Conservation (phyloP, 495 filamentous ascomycete genomes). For the Elasticomyces elasticus region DNA sequence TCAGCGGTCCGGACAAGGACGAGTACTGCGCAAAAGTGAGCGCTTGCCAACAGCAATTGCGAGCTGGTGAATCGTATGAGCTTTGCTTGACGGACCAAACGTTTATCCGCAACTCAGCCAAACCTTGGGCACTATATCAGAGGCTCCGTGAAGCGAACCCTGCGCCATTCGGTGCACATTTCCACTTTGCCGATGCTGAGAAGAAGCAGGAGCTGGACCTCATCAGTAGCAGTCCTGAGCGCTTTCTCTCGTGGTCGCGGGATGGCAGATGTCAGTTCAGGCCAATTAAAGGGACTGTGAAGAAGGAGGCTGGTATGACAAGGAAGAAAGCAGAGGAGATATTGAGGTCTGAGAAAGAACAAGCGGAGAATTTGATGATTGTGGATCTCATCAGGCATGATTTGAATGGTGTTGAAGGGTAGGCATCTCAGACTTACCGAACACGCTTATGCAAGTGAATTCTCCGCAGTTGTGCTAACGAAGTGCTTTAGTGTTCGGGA, state of each 20-base stretch:
- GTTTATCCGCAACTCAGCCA: slow-evolving; percentile 34
- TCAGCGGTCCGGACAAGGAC: slow-evolving; percentile 2
- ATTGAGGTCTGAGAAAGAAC: slow-evolving; percentile 72
- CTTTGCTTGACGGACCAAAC: slow-evolving; percentile 78
- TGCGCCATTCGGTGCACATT: slow-evolving; percentile 75
- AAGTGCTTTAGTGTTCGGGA: slow-evolving; percentile 28
- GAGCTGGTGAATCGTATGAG: slow-evolving; percentile 81
- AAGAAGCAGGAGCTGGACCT: slow-evolving; percentile 44
- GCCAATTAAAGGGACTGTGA: slow-evolving; percentile 94
- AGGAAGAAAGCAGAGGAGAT: slow-evolving; percentile 56
- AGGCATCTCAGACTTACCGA: slow-evolving; percentile 34
- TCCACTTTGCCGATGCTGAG: slow-evolving; percentile 44
- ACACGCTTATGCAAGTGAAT: too few species aligned
- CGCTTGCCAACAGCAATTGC: slow-evolving; percentile 61
- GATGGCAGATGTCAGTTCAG: slow-evolving; percentile 51
- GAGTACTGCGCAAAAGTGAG: slow-evolving; percentile 55
- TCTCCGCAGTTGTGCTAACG: not conserved
- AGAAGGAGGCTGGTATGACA: slow-evolving; percentile 55
- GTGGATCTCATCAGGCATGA: slow-evolving; percentile 91
- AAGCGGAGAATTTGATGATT: slow-evolving; percentile 97
- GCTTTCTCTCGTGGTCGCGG: slow-evolving; percentile 68
- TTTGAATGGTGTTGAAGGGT: slow-evolving; percentile 66
- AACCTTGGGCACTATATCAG: slow-evolving; percentile 62
- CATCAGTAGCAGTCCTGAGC: slow-evolving; percentile 80
- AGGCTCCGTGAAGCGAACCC: slow-evolving; percentile 63